Conservation (phyloP, 805 yeast genomes). For the Helenozyma rhizophorensis region DNA sequence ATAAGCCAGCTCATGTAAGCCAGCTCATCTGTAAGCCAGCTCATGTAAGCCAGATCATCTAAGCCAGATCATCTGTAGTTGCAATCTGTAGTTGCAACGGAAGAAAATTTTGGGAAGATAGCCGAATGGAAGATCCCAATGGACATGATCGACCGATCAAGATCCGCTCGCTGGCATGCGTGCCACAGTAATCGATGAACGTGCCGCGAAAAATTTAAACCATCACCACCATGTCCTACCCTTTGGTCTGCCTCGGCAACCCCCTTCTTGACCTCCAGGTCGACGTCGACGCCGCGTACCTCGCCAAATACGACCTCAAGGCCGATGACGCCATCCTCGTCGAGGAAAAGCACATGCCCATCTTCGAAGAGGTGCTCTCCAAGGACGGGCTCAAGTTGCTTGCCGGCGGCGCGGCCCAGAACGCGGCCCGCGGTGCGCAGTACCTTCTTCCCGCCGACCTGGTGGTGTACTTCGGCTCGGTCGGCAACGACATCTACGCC, state of each 20-base stretch:
- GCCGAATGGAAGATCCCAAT: no score
- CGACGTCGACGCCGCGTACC: conserved; percentile 60
- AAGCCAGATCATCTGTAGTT: no score
- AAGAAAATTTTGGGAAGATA: no score
- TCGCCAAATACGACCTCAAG: conserved; percentile 78
- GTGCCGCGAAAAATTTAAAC: no score
- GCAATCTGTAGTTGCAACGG: no score
- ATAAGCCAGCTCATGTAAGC: no score
- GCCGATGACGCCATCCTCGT: conserved; percentile 90
- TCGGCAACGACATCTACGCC: conserved; percentile 87
- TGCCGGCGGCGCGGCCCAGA: conserved; percentile 99
- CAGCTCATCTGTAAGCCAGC: no score
- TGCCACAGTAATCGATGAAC: no score
- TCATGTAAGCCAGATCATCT: no score
- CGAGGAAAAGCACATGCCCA: conserved; percentile 80
- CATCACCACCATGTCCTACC: conserved; percentile 54
- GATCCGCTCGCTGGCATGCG: no score
- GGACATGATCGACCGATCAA: no score
- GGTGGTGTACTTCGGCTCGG: conserved; percentile 93
- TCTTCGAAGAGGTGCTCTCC: conserved; percentile 72
- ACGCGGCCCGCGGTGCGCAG: conserved; percentile 98
- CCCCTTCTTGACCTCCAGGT: conserved; percentile 88
- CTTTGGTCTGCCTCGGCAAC: conserved; percentile 84
- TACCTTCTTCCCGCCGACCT: conserved; percentile 76
- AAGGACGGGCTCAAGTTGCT: conserved; percentile 60